Percentiles rank a stretch among this genome's conserved stretches.
These are phyloP conservation scores for Alloascoidea africana DNA, from an alignment of 805 yeast species.

Conservation along the genomic window DNA sequence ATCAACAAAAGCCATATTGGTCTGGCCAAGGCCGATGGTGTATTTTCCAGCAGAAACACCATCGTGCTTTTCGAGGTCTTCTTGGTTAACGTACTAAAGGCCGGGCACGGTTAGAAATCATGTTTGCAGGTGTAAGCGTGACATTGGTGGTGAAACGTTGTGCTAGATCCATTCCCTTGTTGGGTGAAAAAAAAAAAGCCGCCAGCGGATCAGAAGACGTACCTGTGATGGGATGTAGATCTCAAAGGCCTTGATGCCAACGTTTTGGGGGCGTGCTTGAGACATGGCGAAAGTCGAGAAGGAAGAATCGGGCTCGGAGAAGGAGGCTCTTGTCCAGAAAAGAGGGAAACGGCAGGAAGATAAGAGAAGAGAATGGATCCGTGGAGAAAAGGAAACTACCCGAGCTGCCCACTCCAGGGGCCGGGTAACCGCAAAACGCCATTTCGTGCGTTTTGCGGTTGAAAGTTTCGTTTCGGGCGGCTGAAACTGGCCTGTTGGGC, in stretches of 20 bases:
- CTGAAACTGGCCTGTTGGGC: no score
- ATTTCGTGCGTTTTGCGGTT: no score
- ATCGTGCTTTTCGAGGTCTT: slow-evolving; percentile 73
- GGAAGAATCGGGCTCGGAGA: background rate
- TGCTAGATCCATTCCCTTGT: no score
- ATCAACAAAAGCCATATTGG: slow-evolving; percentile 93
- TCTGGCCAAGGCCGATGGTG: slow-evolving; percentile 97
- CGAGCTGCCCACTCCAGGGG: no score
- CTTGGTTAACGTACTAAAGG: slow-evolving; percentile 58
- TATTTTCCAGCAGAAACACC: slow-evolving; percentile 88
- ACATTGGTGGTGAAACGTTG: background rate
- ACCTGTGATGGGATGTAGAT: slow-evolving; percentile 74
- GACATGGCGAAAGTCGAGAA: background rate
- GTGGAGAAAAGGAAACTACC: no score
- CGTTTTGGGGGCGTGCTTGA: slow-evolving; percentile 43
- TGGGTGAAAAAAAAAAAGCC: background rate
- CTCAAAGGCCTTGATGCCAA: slow-evolving; percentile 96
- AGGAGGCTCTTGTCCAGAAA: background rate
- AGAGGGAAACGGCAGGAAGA: background rate
- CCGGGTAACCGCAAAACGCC: no score
- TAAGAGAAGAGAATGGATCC: no score
- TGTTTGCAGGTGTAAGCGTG: no score
- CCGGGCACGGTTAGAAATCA: slow-evolving; percentile 1
- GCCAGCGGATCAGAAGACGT: slow-evolving; percentile 12
- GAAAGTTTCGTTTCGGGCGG: no score